Evolutionary conservation across 352 stramenopile species (phyloP), one percentile per base, ranked within the genome.

Genomic region (Globisporangium mamillatum): DNA sequence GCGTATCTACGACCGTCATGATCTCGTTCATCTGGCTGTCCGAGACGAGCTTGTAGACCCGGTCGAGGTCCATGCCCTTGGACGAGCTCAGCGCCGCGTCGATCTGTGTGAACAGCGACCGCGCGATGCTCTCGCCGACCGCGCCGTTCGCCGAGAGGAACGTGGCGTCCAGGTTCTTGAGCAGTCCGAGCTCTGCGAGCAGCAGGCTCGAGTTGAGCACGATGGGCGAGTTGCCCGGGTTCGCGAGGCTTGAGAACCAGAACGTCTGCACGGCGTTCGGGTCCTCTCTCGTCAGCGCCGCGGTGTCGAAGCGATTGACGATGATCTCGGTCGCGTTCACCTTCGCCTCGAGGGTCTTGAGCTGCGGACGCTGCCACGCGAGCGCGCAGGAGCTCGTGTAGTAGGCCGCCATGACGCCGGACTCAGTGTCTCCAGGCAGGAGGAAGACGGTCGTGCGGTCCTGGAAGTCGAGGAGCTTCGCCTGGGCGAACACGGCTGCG

Each of bases 41-140:
- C 14, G 53, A 58, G 53, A 58, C 14, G 5, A 58, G 14, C 25
- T 58, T 58, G 14, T 58, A 58, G 25, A 58, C 20, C 53, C 53
- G 53, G 25, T 58, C 53, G 24, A 58, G 53, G 24, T 58, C 53
- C 53, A 58, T 58, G 24, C 53, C 53, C 29, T 58, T 58, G 25
- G 53, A 38, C 25, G 53, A 58, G n/a, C 53, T 32, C 24, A 58
- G 53, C 5, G 53, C 53, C 24, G 53, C 53, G 14, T 58, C 53
- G 24, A 58, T 58, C 14, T 58, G 14, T 25, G 25, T 36, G 14
- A 58, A 58, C 12, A 58, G 6, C 24, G 53, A 25, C 1, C 53
- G 53, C 1, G 53, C 36, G 12, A 58, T 38, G 14, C 53, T 58
- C 25, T 58, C 53, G 14, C 53, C 53, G 53, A 58, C 6, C 25